Percentiles rank a stretch among this genome's conserved stretches.
phyloP scores from a whole-genome alignment of 1,284 basidiomycete genomes.

The Somion occarium region DNA sequence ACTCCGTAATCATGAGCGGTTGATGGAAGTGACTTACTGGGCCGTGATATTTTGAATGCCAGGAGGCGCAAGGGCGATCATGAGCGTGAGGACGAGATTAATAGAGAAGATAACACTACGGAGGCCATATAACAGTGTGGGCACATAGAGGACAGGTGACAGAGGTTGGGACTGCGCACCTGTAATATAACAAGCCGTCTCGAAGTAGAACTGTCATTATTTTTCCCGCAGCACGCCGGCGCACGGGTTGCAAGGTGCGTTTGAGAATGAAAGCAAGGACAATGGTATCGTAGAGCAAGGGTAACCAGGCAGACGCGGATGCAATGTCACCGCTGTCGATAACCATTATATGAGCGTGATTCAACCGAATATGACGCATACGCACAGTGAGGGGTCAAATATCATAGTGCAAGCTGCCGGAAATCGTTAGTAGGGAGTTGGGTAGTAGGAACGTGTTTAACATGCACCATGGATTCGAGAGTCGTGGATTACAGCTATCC shows the following conservation, averaged over 20 bases:
- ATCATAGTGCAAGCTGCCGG: conserved; percentile 51
- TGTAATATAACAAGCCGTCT: conserved; percentile 53
- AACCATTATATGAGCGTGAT: neutral
- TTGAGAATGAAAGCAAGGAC: conserved; percentile 44
- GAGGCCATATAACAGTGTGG: neutral
- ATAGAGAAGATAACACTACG: conserved; percentile 47
- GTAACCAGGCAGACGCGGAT: conserved; percentile 50
- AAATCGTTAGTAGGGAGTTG: neutral
- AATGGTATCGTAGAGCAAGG: conserved; percentile 49
- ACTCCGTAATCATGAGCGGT: neutral
- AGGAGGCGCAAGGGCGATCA: conserved; percentile 40
- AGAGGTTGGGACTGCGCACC: conserved; percentile 26
- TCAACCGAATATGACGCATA: neutral
- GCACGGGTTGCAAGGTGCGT: conserved; percentile 37
- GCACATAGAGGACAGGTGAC: neutral
- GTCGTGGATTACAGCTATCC: conserved; percentile 12
- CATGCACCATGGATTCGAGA: conserved; percentile 8
- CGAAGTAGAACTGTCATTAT: conserved; percentile 43
- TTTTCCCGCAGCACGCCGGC: conserved; percentile 33
- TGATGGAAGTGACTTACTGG: conserved; percentile 36
- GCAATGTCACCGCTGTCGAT: conserved; percentile 24
- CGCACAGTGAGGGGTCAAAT: conserved; percentile 37
- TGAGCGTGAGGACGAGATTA: conserved; percentile 45
- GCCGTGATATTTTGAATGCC: conserved; percentile 49
- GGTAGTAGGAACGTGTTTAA: neutral